Evolutionary conservation across 2,329 filamentous ascomycete genomes (phyloP).

Genomic region (Penicillium sp.): DNA sequence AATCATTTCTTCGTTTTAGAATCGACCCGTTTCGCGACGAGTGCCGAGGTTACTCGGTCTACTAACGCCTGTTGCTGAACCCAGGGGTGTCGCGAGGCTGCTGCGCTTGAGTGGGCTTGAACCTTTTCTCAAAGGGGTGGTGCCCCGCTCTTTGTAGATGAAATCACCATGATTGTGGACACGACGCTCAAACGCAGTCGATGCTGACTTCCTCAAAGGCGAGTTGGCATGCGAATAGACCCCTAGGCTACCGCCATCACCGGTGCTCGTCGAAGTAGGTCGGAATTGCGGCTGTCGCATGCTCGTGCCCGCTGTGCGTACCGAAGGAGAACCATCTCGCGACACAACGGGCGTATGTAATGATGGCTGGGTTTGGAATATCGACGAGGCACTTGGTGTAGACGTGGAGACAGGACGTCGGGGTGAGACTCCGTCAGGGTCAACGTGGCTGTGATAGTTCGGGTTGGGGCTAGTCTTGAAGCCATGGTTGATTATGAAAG

Average conservation of each 20-base stretch:
- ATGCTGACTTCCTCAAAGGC: slow-evolving; percentile 76
- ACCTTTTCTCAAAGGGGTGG: slow-evolving; percentile 38
- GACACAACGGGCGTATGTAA: slow-evolving; percentile 45
- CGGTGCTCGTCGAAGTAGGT: slow-evolving; percentile 41
- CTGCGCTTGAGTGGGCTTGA: slow-evolving; percentile 46
- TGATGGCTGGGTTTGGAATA: slow-evolving; percentile 28
- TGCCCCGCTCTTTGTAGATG: slow-evolving; percentile 34
- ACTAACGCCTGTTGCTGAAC: slow-evolving; percentile 31
- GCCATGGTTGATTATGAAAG: slow-evolving; percentile 65
- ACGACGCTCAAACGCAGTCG: slow-evolving; percentile 50
- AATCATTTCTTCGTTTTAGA: slow-evolving; percentile 20
- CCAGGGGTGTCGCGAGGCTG: slow-evolving; percentile 39
- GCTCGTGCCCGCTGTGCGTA: slow-evolving; percentile 41
- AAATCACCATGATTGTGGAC: slow-evolving; percentile 41
- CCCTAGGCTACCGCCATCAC: slow-evolving; percentile 75
- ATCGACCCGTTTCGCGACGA: slow-evolving; percentile 33
- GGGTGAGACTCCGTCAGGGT: slow-evolving; percentile 58
- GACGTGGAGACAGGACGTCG: slow-evolving; percentile 35
- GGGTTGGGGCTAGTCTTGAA: slow-evolving; percentile 83
- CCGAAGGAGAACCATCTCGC: slow-evolving; percentile 48
- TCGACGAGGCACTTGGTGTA: slow-evolving; percentile 42
- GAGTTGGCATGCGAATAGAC: slow-evolving; percentile 77
- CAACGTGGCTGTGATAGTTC: slow-evolving; percentile 70
- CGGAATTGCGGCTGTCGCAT: slow-evolving; percentile 57
- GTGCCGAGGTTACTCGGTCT: slow-evolving; percentile 32